Base-by-base conservation (phyloP, 495 filamentous ascomycete species). In the Annulohypoxylon maeteangense region DNA sequence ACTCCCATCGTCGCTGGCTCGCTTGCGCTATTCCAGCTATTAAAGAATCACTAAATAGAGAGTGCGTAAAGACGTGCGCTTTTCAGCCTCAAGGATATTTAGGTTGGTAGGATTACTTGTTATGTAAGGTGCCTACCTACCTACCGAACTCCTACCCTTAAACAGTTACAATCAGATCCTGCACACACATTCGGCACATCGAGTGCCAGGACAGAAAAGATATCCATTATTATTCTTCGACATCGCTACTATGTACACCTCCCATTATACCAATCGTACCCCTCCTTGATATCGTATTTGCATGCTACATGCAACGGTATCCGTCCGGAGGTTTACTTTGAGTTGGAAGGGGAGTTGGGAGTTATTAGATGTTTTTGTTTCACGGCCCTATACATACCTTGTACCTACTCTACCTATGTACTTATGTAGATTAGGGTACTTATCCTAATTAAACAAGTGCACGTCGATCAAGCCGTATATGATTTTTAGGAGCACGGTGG, bases 1-100 rank as follows among this genome's bases (percentile, higher is more conserved):
- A 84, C 79, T 51, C 81, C 82, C 12, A 48, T 79, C 11, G 71
- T 85, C 25, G 82, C 82, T 45, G 82, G 82, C 0, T 73, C 58
- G 2, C 51, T 81, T 66, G 82, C 80, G 40, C 65, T 83, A 59
- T 76, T 73, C 54, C 76, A 80, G 73, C 72, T 65, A 1, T 27
- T 82, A 23, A 72, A 53, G 56, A 31, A 58, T 25, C 40, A 70
- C 31, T 77, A 68, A 23, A 47, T 73, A 62, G 22, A 62, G 20
- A 7, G 6, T 7, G 12, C 22, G 42, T 25, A 38, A 58, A 45
- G 44, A 20, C 6, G 14, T 10, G 10, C 27, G 25, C 27, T 65
- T 29, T 56, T 34, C 36, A 53, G 16, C 57, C 44, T 38, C n/a
- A 5, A 2, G 47, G 48, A 12, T 44, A 44, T 3, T 7, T 20